phyloP scores from a whole-genome alignment of 2,329 filamentous ascomycete genomes.

The Pseudopithomyces chartarum region DNA sequence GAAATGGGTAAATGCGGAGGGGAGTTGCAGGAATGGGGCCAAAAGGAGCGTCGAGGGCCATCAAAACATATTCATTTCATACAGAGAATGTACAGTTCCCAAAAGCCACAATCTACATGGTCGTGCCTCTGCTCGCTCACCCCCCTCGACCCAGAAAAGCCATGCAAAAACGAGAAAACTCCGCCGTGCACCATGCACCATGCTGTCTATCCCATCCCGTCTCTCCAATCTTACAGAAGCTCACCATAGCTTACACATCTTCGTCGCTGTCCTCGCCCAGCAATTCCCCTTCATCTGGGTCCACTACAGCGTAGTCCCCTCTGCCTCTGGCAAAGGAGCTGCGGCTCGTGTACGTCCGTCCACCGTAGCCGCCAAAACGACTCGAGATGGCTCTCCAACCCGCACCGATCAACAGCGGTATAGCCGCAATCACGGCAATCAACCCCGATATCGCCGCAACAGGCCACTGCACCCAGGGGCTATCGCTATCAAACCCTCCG shows the following conservation, averaged over 20 bases:
- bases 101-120: conserved; percentile 10
- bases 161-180: conserved; percentile 3
- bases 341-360: conserved; percentile 80
- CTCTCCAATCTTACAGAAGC: conserved; percentile 5
- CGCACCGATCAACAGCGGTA: conserved; percentile 72
- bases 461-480: conserved; percentile 80
- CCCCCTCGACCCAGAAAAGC: neutral
- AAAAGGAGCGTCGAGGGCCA: neutral
- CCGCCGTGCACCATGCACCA: conserved; percentile 10
- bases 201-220: conserved; percentile 4
- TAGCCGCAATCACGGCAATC: conserved; percentile 60
- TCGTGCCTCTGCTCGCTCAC: neutral
- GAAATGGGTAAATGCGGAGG: too few relatives aligned
- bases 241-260: conserved; percentile 62
- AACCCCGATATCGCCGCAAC: conserved; percentile 53
- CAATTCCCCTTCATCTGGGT: conserved; percentile 92
- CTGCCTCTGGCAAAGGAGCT: conserved; percentile 86
- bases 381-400: conserved; percentile 69
- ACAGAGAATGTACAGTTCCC: conserved; percentile 13
- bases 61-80: neutral
- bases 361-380: conserved; percentile 58
- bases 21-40: neutral
- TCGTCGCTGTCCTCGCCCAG: conserved; percentile 93
- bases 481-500: conserved; percentile 63
- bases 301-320: conserved; percentile 86